Percentiles rank a stretch among this genome's conserved stretches.
These are phyloP conservation scores for Malassezia psittaci DNA, from an alignment of 1,284 basidiomycete genomes.

Conservation along the genomic window DNA sequence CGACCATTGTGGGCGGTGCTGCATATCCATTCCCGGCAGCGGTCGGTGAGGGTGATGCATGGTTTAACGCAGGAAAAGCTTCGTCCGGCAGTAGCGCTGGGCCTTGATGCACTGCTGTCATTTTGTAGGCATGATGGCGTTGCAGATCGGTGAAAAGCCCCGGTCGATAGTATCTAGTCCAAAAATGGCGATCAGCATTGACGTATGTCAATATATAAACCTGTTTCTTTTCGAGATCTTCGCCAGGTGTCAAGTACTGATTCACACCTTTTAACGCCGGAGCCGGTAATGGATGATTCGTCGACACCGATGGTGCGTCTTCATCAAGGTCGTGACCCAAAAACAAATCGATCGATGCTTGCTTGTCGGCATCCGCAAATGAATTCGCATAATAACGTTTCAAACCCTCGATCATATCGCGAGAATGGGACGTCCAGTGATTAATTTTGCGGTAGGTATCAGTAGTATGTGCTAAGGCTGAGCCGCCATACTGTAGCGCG, in stretches of 20 bases:
- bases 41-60: neutral
- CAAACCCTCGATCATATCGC: constrained; percentile 94
- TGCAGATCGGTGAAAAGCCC: constrained; percentile 43
- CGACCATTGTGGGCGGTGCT: neutral
- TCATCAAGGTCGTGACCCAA: constrained; percentile 49
- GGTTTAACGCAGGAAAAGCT: constrained; percentile 7
- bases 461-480: constrained; percentile 88
- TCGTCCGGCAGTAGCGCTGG: neutral
- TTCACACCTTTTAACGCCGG: neutral
- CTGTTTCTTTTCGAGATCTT: constrained; percentile 20
- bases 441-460: constrained; percentile 86
- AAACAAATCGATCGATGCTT: constrained; percentile 92
- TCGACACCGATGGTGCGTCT: neutral
- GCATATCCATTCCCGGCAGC: neutral
- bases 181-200: constrained; percentile 34
- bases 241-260: neutral
- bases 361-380: constrained; percentile 79
- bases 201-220: constrained; percentile 29
- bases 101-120: constrained; percentile 43
- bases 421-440: constrained; percentile 94
- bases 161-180: constrained; percentile 46
- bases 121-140: constrained; percentile 46
- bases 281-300: neutral
- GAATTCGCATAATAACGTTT: constrained; percentile 92
- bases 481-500: constrained; percentile 64